A percentile compares a stretch with the other conserved stretches of the same genome.
These are phyloP conservation scores for Boletus sp. DNA, from an alignment of 1,284 basidiomycete species.

Conservation along the genomic window DNA sequence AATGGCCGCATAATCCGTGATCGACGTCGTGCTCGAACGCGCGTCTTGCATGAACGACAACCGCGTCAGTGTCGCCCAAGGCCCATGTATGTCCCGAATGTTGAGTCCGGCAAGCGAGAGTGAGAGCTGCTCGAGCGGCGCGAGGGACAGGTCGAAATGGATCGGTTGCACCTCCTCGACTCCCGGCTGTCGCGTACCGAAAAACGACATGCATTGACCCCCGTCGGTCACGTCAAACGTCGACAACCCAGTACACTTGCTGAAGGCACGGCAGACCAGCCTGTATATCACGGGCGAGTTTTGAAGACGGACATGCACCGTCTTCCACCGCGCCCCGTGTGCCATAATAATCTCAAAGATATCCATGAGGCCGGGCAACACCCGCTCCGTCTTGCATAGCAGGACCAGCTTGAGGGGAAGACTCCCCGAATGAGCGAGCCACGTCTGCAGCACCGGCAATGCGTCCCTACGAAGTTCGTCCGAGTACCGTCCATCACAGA, in stretches of 20 bases:
- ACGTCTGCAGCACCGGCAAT: slow-evolving; percentile 25
- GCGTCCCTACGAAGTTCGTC: slow-evolving; percentile 26
- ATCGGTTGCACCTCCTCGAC: slow-evolving; percentile 6
- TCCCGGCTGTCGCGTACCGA: slow-evolving; percentile 4
- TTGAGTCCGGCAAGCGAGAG: slow-evolving; percentile 29
- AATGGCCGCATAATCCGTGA: slow-evolving; percentile 29
- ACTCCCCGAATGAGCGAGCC: slow-evolving; percentile 30
- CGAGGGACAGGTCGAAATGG: slow-evolving; percentile 21
- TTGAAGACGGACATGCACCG: slow-evolving; percentile 26
- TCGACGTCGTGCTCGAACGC: slow-evolving; percentile 26
- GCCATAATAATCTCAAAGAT: slow-evolving; percentile 25
- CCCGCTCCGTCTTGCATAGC: slow-evolving; percentile 27
- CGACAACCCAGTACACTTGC: slow-evolving; percentile 21
- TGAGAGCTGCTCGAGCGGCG: slow-evolving; percentile 25
- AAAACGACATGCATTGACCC: slow-evolving; percentile 21
- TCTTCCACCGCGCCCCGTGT: slow-evolving; percentile 28
- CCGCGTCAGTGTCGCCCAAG: slow-evolving; percentile 27
- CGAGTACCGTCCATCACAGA: slow-evolving; percentile 33
- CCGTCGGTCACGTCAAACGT: slow-evolving; percentile 31
- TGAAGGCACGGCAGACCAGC: slow-evolving; percentile 18
- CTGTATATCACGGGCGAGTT: slow-evolving; percentile 24
- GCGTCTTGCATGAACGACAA: slow-evolving; percentile 34
- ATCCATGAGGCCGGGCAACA: slow-evolving; percentile 28
- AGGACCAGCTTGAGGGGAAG: slow-evolving; percentile 29
- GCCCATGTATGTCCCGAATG: slow-evolving; percentile 20